Conservation (phyloP, 371 early-diverging fungal species). For the Apophysomyces ossiformis region DNA sequence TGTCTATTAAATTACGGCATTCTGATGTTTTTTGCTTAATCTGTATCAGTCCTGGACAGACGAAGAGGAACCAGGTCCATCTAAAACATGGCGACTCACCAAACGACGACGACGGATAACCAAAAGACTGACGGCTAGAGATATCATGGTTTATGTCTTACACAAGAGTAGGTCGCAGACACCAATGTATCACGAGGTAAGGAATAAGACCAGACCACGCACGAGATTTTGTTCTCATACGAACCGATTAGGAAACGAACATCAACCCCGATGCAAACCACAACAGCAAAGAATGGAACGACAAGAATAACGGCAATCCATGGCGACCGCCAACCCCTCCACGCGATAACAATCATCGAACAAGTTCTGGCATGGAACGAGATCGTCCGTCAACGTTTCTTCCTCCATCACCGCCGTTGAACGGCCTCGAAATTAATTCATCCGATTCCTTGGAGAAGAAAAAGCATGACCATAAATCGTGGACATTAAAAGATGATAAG, state of each 20-base stretch:
- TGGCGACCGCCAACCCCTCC: constrained; percentile 10
- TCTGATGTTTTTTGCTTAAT: not conserved
- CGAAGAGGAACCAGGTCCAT: not conserved
- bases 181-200: not conserved
- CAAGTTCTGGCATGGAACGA: not conserved
- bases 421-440: not conserved
- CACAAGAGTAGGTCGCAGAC: not conserved
- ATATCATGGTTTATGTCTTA: constrained; percentile 2
- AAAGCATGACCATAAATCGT: constrained; percentile 1
- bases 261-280: not conserved
- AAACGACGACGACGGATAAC: not conserved
- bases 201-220: no score
- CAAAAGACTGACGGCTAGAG: not conserved
- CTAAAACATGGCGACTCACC: not conserved
- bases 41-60: constrained; percentile 7
- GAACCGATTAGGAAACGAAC: constrained; percentile 4
- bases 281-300: not conserved
- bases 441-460: constrained; percentile 1
- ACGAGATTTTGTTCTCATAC: not conserved
- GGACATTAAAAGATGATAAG: constrained; percentile 17
- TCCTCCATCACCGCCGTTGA: constrained; percentile 5
- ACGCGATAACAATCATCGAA: not conserved
- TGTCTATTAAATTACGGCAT: not conserved
- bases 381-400: not conserved
- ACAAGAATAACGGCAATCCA: not conserved